Evolutionary conservation across 441 rosid genomes (phyloP), one percentile per base, ranked within the genome.

Genomic region (Mallotus repandus): DNA sequence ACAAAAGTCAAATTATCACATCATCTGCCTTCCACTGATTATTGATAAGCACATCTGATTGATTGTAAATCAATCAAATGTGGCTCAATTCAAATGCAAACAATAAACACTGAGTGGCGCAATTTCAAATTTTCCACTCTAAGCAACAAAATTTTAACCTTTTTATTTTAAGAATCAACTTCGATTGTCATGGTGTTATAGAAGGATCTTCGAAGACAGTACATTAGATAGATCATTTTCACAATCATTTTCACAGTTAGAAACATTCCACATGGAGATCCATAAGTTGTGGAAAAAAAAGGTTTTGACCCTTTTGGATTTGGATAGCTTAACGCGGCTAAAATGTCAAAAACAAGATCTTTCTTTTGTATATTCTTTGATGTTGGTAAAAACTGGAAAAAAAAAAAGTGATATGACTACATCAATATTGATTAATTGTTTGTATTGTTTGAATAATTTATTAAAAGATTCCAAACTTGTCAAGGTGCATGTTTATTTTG

Each of bases 191-290:
- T 45, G 11, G 49, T 7, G 49, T 45, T 45, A 45, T 45, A 8
- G 49, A 45, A 45, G 49, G 12, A 45, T 45, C 41, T 38, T 38
- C 1, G 49, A 45, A 7, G 49, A 45, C 9, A 45, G 49, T 9
- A 7, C 49, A 10, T 45, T 50, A 12, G 55, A 49, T 49, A 49
- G 52, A 49, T 49, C 0, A 49, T 38, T 38, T 38, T 38, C 2
- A 49, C 15, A 9, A 49, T 29, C 32, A 29, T 29, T 29, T 49
- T 49, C 12, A 49, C 53, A 49, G 53, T 50, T 50, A 50, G 18
- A 50, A 46, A 64, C 68, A 64, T 64, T 64, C 43, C 15, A 64
- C 54, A 64, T 64, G 68, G 29, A 64, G 7, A 64, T 52, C 55
- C 53, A 64, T n/a, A n/a, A 46, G 16, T 64, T 22, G 18, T 0